phyloP scores from a whole-genome alignment of 805 yeast genomes.

The Starmerella vaccinii region DNA sequence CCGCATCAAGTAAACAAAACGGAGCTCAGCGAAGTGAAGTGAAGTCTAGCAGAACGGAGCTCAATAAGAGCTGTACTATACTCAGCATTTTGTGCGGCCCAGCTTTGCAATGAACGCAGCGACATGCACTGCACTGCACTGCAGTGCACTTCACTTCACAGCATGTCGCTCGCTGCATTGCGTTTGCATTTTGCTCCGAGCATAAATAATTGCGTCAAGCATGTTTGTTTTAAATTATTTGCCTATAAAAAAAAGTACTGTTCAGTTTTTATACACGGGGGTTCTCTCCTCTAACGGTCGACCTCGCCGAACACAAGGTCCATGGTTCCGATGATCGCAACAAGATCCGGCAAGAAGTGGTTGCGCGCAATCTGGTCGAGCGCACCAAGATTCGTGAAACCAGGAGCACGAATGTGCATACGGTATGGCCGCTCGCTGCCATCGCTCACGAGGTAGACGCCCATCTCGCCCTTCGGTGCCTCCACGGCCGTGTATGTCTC shows the following conservation, averaged over 20 bases:
- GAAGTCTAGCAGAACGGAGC: too few relatives aligned
- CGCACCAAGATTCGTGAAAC: conserved; percentile 82
- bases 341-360: conserved; percentile 81
- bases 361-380: conserved; percentile 81
- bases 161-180: not conserved
- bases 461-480: conserved; percentile 95
- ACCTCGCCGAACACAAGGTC: conserved; percentile 92
- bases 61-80: too few relatives aligned
- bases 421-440: conserved; percentile 85
- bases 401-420: conserved; percentile 91
- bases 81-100: too few relatives aligned
- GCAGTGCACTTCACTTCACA: too few relatives aligned
- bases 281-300: conserved; percentile 50
- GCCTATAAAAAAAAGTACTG: not conserved
- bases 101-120: too few relatives aligned
- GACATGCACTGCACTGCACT: too few relatives aligned
- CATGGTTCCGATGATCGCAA: conserved; percentile 90
- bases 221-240: not conserved
- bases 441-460: conserved; percentile 77
- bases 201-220: too few relatives aligned
- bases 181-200: too few relatives aligned
- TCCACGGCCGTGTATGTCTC: conserved; percentile 86
- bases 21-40: too few relatives aligned
- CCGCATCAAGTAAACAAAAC: too few relatives aligned
- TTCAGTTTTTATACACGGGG: not conserved